Percentiles rank a stretch among this genome's conserved stretches.
phyloP scores from a whole-genome alignment of 2,329 filamentous ascomycete species.

The Aspergillus caelatus region DNA sequence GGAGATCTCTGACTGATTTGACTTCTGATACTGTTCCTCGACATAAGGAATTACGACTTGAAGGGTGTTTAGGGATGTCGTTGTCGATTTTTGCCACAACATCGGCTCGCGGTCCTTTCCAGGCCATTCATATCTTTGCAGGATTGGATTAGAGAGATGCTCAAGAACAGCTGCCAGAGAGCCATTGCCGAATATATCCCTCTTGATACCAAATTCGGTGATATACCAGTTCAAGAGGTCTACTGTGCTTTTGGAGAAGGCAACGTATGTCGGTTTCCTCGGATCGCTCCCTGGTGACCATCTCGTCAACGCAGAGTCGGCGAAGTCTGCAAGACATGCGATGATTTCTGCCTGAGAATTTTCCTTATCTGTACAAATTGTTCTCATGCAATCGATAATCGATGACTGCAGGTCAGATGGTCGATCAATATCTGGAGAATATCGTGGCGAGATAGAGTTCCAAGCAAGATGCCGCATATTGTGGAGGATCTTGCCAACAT shows the following conservation, averaged over 20 bases:
- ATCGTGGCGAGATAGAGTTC: slow-evolving; percentile 60
- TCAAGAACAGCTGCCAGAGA: slow-evolving; percentile 67
- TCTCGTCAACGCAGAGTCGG: slow-evolving; percentile 58
- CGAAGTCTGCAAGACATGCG: slow-evolving; percentile 65
- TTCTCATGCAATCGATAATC: slow-evolving; percentile 38
- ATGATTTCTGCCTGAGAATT: slow-evolving; percentile 41
- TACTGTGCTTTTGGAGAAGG: slow-evolving; percentile 83
- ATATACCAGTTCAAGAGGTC: slow-evolving; percentile 59
- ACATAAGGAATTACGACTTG: slow-evolving; percentile 66
- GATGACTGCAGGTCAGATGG: slow-evolving; percentile 40
- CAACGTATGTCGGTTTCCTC: slow-evolving; percentile 77
- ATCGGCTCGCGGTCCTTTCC: slow-evolving; percentile 70
- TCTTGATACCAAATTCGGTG: slow-evolving; percentile 50
- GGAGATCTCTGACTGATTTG: slow-evolving; percentile 46
- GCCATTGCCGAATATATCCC: slow-evolving; percentile 70
- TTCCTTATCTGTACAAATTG: slow-evolving; percentile 40
- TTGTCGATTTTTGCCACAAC: slow-evolving; percentile 81
- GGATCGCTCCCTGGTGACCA: slow-evolving; percentile 41
- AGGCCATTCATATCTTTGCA: slow-evolving; percentile 78
- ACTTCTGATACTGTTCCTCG: slow-evolving; percentile 42
- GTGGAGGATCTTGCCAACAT: slow-evolving; percentile 68
- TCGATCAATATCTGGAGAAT: slow-evolving; percentile 43
- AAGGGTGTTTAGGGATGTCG: slow-evolving; percentile 69
- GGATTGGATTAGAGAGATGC: slow-evolving; percentile 70
- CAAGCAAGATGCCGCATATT: slow-evolving; percentile 73